These are phyloP conservation scores for Lepiota brunneoincarnata DNA, from an alignment of 768 basidiomycete species.

Conservation along the genomic window DNA sequence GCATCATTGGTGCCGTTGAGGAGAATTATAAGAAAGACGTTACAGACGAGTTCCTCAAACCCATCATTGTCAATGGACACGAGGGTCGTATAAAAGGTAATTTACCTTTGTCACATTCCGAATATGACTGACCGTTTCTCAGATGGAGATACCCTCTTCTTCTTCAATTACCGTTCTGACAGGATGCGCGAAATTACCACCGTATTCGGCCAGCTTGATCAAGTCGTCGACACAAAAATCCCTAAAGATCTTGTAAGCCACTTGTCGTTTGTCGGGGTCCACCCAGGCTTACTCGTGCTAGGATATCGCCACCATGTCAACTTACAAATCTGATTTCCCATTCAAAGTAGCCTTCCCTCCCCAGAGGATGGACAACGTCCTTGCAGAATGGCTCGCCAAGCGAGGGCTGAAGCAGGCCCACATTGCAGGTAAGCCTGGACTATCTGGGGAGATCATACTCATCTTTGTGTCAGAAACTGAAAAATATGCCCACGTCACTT, in stretches of 20 bases:
- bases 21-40: conserved; percentile 81
- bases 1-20: conserved; percentile 63
- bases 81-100: conserved; percentile 79
- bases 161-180: conserved; percentile 98
- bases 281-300: conserved; percentile 21
- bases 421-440: conserved; percentile 59
- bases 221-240: conserved; percentile 79
- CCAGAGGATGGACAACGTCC: conserved; percentile 88
- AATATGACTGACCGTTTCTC: conserved; percentile 2
- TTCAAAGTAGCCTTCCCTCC: conserved; percentile 94
- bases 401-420: conserved; percentile 84
- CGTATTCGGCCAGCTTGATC: conserved; percentile 78
- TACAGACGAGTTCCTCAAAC: conserved; percentile 96
- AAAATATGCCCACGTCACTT: conserved; percentile 96
- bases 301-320: conserved; percentile 92
- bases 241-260: conserved; percentile 74
- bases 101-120: conserved; percentile 16
- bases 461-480: conserved; percentile 67
- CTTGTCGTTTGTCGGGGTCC: background rate
- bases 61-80: conserved; percentile 82
- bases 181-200: conserved; percentile 90
- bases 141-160: conserved; percentile 90
- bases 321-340: conserved; percentile 88
- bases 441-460: background rate
- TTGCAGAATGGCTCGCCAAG: conserved; percentile 87